These are phyloP conservation scores for Salix viminalis DNA, from an alignment of 345 rosid species.

Conservation along the genomic window DNA sequence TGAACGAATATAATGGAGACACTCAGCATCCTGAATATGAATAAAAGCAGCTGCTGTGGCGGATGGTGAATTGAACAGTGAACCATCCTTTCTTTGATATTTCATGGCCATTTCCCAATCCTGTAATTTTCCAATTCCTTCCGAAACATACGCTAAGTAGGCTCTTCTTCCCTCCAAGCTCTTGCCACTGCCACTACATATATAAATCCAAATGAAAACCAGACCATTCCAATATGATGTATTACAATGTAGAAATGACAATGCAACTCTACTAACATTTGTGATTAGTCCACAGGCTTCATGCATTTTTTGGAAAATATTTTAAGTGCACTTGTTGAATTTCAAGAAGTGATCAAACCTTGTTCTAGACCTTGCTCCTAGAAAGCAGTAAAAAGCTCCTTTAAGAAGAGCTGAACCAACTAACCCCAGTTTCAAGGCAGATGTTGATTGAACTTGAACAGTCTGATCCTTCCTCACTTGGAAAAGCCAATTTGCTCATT, in stretches of 20 bases:
- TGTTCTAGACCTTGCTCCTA: no score
- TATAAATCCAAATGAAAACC: slow-evolving; percentile 7
- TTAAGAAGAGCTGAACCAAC: not conserved
- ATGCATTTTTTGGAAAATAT: no score
- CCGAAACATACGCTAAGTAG: slow-evolving; percentile 59
- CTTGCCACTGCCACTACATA: slow-evolving; percentile 23
- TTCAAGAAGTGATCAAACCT: no score
- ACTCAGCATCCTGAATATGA: slow-evolving; percentile 45
- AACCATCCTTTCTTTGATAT: slow-evolving; percentile 69
- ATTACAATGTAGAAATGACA: not conserved
- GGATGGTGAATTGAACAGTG: slow-evolving; percentile 82
- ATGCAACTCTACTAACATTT: no score
- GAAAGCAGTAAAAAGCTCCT: not conserved
- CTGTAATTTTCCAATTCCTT: slow-evolving; percentile 53
- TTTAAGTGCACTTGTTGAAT: no score
- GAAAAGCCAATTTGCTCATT: no score
- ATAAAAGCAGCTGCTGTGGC: slow-evolving; percentile 73
- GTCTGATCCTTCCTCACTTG: not conserved
- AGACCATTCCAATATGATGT: not conserved
- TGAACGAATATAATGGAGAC: slow-evolving; percentile 56
- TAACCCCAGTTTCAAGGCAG: not conserved
- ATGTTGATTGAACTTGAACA: not conserved
- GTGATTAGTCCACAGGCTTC: no score
- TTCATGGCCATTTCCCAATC: slow-evolving; percentile 64
- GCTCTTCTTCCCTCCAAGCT: slow-evolving; percentile 46